Percentiles rank a stretch among this genome's conserved stretches.
phyloP scores from a whole-genome alignment of 257 asterid genomes.

The Solanum virginianum region DNA sequence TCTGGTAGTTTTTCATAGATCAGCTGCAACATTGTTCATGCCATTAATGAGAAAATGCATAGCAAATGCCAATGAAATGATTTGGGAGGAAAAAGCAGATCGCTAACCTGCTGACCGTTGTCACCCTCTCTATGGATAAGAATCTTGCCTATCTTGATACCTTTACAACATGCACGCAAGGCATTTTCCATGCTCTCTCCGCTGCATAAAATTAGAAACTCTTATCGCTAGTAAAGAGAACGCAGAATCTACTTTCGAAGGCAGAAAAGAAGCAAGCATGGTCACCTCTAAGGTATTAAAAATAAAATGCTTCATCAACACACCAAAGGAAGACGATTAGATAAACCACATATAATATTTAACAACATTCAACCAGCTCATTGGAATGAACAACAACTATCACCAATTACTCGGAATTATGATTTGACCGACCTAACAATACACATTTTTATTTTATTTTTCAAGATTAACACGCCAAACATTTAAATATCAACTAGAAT shows the following conservation, averaged over 20 bases:
- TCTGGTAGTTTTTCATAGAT: slow-evolving; percentile 9
- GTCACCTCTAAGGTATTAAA: not conserved
- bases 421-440: not conserved
- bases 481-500: not conserved
- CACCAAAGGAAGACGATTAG: not conserved
- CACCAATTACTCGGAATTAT: not conserved
- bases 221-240: not conserved
- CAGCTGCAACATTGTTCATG: slow-evolving; percentile 15
- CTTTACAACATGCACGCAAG: slow-evolving; percentile 6
- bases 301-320: not conserved
- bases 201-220: slow-evolving; percentile 22
- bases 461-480: not conserved
- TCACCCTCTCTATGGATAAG: slow-evolving; percentile 7
- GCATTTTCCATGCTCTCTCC: slow-evolving; percentile 68
- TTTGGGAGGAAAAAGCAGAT: not conserved
- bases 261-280: not conserved
- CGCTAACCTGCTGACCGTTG: not conserved
- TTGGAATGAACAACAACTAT: not conserved
- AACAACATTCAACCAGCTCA: not conserved
- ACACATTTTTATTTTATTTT: not conserved
- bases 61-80: not conserved
- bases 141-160: slow-evolving; percentile 7
- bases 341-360: not conserved
- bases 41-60: not conserved
- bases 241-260: not conserved